phyloP scores from a whole-genome alignment of 805 yeast species.

The Candida caryicola region DNA sequence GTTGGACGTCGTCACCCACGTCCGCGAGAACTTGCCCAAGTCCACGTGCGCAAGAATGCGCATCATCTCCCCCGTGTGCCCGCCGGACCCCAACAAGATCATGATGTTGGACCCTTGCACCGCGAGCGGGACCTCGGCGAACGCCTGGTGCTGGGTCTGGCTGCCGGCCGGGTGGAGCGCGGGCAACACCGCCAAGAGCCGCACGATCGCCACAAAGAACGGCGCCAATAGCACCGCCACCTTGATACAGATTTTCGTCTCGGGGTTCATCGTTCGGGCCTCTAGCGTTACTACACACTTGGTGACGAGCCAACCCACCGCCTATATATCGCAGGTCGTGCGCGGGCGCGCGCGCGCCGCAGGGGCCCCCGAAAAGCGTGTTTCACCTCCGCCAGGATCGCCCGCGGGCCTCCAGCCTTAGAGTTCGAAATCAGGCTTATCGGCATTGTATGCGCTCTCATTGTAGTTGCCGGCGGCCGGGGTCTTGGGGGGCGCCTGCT shows the following conservation, averaged over 20 bases:
- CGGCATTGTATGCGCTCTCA: too few relatives aligned
- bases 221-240: constrained; percentile 20
- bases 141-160: not conserved
- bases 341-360: too few relatives aligned
- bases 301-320: too few relatives aligned
- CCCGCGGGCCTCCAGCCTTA: too few relatives aligned
- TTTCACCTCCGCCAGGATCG: too few relatives aligned
- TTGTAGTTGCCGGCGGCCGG: too few relatives aligned
- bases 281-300: too few relatives aligned
- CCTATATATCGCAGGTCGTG: not conserved
- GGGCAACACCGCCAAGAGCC: constrained; percentile 26
- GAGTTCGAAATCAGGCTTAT: too few relatives aligned
- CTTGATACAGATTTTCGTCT: constrained; percentile 15
- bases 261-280: constrained; percentile 18
- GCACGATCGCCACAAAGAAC: constrained; percentile 16
- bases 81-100: constrained; percentile 90
- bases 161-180: constrained; percentile 2
- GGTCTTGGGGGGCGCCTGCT: not conserved
- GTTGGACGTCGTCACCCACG: constrained; percentile 47
- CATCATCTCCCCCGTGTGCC: constrained; percentile 96
- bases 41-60: constrained; percentile 50
- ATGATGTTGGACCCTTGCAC: constrained; percentile 32
- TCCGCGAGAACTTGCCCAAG: constrained; percentile 22
- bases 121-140: constrained; percentile 3
- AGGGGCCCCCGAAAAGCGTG: too few relatives aligned